A percentile compares a stretch with the other conserved stretches of the same genome.
Evolutionary conservation across 2,329 filamentous ascomycete genomes (phyloP).

Genomic region (Verticillium zaregamsianum): DNA sequence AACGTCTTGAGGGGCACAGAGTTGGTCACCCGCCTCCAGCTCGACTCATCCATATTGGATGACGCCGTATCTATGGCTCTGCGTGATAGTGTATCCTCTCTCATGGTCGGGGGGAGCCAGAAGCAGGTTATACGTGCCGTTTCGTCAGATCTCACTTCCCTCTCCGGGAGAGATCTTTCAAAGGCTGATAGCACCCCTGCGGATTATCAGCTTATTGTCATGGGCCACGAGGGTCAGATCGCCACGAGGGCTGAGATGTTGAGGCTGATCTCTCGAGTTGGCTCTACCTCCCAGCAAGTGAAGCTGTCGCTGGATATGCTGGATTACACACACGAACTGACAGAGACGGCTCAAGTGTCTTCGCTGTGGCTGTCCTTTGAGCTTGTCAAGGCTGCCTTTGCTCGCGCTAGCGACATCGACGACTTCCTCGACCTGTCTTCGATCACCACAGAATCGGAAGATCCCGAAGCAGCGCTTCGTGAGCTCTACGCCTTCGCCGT

Average conservation of each 20-base stretch:
- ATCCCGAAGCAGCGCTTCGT: slow-evolving; percentile 45
- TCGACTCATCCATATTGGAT: slow-evolving; percentile 63
- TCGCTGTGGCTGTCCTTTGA: slow-evolving; percentile 79
- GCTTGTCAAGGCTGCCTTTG: slow-evolving; percentile 57
- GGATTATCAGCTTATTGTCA: slow-evolving; percentile 56
- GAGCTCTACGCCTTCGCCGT: slow-evolving; percentile 70
- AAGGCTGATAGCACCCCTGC: slow-evolving; percentile 11
- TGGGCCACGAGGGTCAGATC: slow-evolving; percentile 63
- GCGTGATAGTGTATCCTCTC: slow-evolving; percentile 64
- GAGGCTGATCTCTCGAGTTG: slow-evolving; percentile 52
- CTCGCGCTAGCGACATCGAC: slow-evolving; percentile 51
- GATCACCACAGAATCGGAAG: slow-evolving; percentile 28
- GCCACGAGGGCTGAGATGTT: slow-evolving; percentile 54
- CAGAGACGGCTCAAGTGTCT: slow-evolving; percentile 58
- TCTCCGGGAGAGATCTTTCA: slow-evolving; percentile 22
- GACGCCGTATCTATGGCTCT: slow-evolving; percentile 64
- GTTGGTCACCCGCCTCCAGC: slow-evolving; percentile 58
- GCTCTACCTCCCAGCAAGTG: slow-evolving; percentile 54
- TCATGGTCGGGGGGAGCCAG: slow-evolving; percentile 22
- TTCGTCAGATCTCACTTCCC: slow-evolving; percentile 21
- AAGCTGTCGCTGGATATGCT: slow-evolving; percentile 63
- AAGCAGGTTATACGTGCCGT: slow-evolving; percentile 12
- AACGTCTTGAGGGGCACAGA: slow-evolving; percentile 73
- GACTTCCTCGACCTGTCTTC: slow-evolving; percentile 60
- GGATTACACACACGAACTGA: slow-evolving; percentile 54